phyloP scores from a whole-genome alignment of 257 asterid species.

The Scutellaria baicalensis region DNA sequence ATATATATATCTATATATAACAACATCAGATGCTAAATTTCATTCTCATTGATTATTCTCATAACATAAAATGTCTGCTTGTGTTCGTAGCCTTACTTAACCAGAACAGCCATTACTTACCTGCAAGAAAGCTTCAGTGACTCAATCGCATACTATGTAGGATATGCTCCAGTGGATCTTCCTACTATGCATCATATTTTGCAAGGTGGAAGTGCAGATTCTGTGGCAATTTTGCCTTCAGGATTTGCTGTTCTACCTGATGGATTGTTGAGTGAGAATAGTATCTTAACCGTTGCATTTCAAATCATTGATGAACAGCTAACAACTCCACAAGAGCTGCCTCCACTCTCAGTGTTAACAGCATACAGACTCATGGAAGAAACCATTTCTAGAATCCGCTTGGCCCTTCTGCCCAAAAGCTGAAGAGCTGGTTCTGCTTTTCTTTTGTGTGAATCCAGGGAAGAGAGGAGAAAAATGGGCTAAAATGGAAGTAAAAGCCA shows the following conservation, averaged over 20 bases:
- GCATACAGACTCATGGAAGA: conserved; percentile 28
- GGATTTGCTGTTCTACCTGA: conserved; percentile 40
- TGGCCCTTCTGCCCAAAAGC: conserved; percentile 14
- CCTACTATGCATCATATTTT: conserved; percentile 23
- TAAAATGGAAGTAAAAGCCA: too few relatives aligned
- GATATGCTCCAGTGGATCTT: conserved; percentile 36
- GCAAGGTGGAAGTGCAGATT: conserved; percentile 32
- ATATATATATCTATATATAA: too few relatives aligned
- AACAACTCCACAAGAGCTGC: conserved; percentile 20
- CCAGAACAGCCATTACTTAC: conserved; percentile 17
- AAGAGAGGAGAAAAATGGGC: too few relatives aligned
- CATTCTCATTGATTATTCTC: too few relatives aligned
- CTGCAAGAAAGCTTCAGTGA: conserved; percentile 45
- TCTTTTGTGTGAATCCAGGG: too few relatives aligned
- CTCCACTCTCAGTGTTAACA: conserved; percentile 22
- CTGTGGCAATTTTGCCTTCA: conserved; percentile 34
- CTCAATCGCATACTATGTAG: conserved; percentile 27
- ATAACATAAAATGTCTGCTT: not conserved
- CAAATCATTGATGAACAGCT: conserved; percentile 36
- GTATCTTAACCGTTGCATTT: conserved; percentile 38
- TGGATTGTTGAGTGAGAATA: not conserved
- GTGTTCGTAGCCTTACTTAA: conserved; percentile 15
- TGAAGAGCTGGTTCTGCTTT: not conserved
- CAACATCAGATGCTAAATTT: too few relatives aligned
- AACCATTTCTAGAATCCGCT: conserved; percentile 27